These are phyloP conservation scores for Candida berthetii DNA, from an alignment of 805 yeast species.

Conservation along the genomic window DNA sequence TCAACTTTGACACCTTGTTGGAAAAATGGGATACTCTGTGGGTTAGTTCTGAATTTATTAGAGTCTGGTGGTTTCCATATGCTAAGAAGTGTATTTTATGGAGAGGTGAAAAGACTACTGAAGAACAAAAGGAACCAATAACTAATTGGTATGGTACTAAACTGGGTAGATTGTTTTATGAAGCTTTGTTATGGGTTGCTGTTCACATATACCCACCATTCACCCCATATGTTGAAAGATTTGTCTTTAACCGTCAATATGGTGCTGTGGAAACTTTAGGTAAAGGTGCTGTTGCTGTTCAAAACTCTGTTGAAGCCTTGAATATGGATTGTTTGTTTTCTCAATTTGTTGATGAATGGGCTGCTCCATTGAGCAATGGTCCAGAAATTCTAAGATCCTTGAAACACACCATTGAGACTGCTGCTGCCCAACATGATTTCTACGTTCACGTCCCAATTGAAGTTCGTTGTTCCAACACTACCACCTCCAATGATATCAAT, in stretches of 20 bases:
- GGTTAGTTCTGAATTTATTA: slow-evolving; percentile 84
- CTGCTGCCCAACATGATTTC: slow-evolving; percentile 54
- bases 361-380: slow-evolving; percentile 81
- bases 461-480: slow-evolving; percentile 87
- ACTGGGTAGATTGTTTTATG: slow-evolving; percentile 75
- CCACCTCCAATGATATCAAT: slow-evolving; percentile 25
- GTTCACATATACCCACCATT: slow-evolving; percentile 66
- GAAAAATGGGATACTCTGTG: slow-evolving; percentile 73
- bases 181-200: slow-evolving; percentile 71
- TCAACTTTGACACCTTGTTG: slow-evolving; percentile 68
- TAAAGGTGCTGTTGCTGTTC: slow-evolving; percentile 60
- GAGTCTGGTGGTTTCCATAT: slow-evolving; percentile 98
- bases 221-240: slow-evolving; percentile 81
- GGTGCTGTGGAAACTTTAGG: slow-evolving; percentile 65
- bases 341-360: slow-evolving; percentile 96
- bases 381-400: slow-evolving; percentile 64
- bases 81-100: slow-evolving; percentile 79
- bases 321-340: slow-evolving; percentile 94
- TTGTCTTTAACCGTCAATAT: slow-evolving; percentile 81
- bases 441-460: slow-evolving; percentile 95
- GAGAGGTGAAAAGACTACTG: slow-evolving; percentile 78
- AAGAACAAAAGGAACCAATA: slow-evolving; percentile 57
- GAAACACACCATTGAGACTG: slow-evolving; percentile 52
- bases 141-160: slow-evolving; percentile 82
- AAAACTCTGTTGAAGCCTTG: slow-evolving; percentile 77